These are phyloP conservation scores for Pythium myriotylum DNA, from an alignment of 352 stramenopile genomes.

Conservation along the genomic window DNA sequence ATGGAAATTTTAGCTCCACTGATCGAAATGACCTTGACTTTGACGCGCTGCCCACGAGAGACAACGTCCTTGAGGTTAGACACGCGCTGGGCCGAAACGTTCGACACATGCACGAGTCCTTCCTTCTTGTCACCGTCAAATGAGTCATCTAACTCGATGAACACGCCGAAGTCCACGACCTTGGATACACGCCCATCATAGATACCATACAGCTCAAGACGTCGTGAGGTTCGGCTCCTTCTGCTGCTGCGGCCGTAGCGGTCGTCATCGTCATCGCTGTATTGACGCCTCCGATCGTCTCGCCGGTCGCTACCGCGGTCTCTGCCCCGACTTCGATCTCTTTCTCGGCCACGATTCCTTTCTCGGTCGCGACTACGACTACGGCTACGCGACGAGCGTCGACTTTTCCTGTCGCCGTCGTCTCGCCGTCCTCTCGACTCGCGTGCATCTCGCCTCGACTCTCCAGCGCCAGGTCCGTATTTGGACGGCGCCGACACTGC, in stretches of 20 bases:
- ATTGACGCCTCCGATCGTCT: constrained; percentile 21
- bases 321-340: constrained; percentile 38
- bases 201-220: constrained; percentile 92
- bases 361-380: constrained; percentile 46
- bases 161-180: constrained; percentile 97
- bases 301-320: constrained; percentile 30
- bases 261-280: constrained; percentile 3
- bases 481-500: constrained; percentile 10
- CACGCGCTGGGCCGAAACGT: constrained; percentile 89
- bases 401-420: not conserved
- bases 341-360: constrained; percentile 25
- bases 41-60: constrained; percentile 89
- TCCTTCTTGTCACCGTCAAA: constrained; percentile 73
- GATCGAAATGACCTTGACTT: constrained; percentile 97
- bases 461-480: constrained; percentile 8
- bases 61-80: constrained; percentile 89
- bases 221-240: constrained; percentile 25
- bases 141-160: constrained; percentile 91
- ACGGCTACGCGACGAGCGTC: constrained; percentile 11
- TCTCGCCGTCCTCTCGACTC: too few relatives aligned
- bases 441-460: constrained; percentile 21
- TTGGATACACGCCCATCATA: constrained; percentile 94
- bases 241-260: constrained; percentile 24
- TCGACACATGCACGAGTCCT: constrained; percentile 95
- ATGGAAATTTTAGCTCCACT: constrained; percentile 90